phyloP scores from a whole-genome alignment of 768 basidiomycete species.

The Mycena chlorophos region DNA sequence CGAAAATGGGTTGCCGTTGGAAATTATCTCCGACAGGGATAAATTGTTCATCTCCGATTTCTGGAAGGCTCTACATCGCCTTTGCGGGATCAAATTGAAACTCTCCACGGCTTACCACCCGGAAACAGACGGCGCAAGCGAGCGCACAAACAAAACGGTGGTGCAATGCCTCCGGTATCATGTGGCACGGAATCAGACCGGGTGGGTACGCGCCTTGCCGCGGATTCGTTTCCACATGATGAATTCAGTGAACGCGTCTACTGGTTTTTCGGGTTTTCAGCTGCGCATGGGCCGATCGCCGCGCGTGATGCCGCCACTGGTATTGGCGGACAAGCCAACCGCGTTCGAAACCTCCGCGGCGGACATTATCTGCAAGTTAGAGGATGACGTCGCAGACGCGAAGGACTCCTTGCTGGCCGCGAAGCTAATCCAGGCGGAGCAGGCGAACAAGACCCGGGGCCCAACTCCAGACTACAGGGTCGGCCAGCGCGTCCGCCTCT shows the following conservation, averaged over 20 bases:
- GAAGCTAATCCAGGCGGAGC: constrained; percentile 27
- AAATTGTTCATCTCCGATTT: constrained; percentile 34
- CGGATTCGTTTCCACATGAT: constrained; percentile 32
- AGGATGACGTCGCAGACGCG: constrained; percentile 23
- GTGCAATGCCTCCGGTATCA: constrained; percentile 25
- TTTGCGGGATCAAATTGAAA: constrained; percentile 27
- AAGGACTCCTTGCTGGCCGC: constrained; percentile 29
- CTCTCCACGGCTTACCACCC: constrained; percentile 38
- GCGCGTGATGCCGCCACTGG: constrained; percentile 23
- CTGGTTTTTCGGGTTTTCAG: constrained; percentile 32
- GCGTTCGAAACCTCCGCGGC: neutral
- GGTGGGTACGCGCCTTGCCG: constrained; percentile 29
- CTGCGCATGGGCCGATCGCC: constrained; percentile 25
- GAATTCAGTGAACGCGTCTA: constrained; percentile 30
- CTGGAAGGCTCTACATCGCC: constrained; percentile 27
- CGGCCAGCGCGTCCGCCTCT: constrained; percentile 34
- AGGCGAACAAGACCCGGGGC: constrained; percentile 21
- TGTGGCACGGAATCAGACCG: constrained; percentile 26
- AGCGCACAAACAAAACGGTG: constrained; percentile 30
- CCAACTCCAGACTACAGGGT: constrained; percentile 23
- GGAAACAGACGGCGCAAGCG: constrained; percentile 32
- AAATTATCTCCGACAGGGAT: constrained; percentile 35
- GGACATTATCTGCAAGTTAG: neutral
- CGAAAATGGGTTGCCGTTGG: constrained; percentile 31
- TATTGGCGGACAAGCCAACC: neutral